A percentile compares a stretch with the other conserved stretches of the same genome.
Conservation (phyloP, 2,329 filamentous ascomycete species). For the Capronia epimyces region DNA sequence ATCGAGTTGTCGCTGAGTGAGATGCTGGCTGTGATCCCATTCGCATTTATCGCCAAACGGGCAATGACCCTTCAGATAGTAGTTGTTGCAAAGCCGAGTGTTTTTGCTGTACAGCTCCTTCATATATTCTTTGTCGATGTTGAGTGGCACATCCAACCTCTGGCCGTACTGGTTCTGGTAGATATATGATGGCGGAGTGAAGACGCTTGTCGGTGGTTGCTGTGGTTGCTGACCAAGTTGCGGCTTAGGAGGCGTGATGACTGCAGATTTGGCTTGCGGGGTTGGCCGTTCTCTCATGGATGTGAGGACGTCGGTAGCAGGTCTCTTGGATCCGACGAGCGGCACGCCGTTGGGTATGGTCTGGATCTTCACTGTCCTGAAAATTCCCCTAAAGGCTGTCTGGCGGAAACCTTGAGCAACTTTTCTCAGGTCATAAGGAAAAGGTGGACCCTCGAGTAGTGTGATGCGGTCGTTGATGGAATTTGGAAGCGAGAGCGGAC, state of each 20-base stretch:
- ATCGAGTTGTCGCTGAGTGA: conserved; percentile 20
- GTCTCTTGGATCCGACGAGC: conserved; percentile 19
- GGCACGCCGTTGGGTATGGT: conserved; percentile 23
- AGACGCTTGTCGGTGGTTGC: conserved; percentile 31
- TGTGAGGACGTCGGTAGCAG: conserved; percentile 13
- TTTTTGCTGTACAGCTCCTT: conserved; percentile 44
- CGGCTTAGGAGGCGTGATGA: conserved; percentile 17
- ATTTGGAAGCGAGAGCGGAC: conserved; percentile 30
- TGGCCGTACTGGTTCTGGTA: conserved; percentile 46
- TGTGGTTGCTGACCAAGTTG: not conserved
- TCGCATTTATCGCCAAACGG: conserved; percentile 32
- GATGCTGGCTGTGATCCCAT: conserved; percentile 21
- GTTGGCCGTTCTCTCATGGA: conserved; percentile 8
- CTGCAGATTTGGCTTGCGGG: conserved; percentile 11
- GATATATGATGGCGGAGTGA: conserved; percentile 32
- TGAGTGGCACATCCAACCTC: conserved; percentile 49
- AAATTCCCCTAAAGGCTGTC: conserved; percentile 48
- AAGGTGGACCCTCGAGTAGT: conserved; percentile 39
- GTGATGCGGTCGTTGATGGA: conserved; percentile 33
- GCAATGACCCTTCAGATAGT: conserved; percentile 54
- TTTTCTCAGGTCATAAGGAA: conserved; percentile 35
- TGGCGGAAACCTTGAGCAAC: conserved; percentile 21
- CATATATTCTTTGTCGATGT: conserved; percentile 48
- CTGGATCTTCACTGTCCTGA: conserved; percentile 49
- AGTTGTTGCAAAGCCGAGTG: conserved; percentile 57